phyloP scores from a whole-genome alignment of 495 filamentous ascomycete species.

The Entonaema liquescens region DNA sequence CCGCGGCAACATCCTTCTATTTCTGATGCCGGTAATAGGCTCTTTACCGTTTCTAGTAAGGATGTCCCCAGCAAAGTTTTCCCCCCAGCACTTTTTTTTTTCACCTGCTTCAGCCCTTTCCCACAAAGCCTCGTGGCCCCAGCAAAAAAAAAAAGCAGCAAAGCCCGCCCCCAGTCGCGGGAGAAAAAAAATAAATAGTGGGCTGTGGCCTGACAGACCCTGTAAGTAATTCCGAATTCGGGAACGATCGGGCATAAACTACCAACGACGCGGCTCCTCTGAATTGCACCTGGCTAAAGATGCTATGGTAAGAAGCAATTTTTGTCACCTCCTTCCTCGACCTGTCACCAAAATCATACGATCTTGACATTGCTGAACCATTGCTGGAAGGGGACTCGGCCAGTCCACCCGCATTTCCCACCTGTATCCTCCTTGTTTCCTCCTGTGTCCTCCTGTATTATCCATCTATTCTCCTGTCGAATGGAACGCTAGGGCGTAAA shows the following conservation, averaged over 20 bases:
- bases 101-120: slow-evolving; percentile 27
- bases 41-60: slow-evolving; percentile 16
- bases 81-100: background rate
- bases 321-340: slow-evolving; percentile 20
- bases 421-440: background rate
- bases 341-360: slow-evolving; percentile 39
- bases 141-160: background rate
- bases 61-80: slow-evolving; percentile 7
- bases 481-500: slow-evolving; percentile 29
- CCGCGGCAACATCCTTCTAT: slow-evolving; percentile 8
- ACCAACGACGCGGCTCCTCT: slow-evolving; percentile 32
- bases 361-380: slow-evolving; percentile 31
- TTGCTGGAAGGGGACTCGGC: slow-evolving; percentile 19
- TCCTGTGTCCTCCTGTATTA: too few relatives aligned
- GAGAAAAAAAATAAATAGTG: slow-evolving; percentile 40
- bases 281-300: slow-evolving; percentile 2
- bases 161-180: slow-evolving; percentile 5
- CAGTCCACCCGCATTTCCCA: slow-evolving; percentile 32
- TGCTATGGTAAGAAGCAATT: slow-evolving; percentile 11
- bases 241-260: slow-evolving; percentile 37
- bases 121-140: slow-evolving; percentile 27
- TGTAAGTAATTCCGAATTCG: slow-evolving; percentile 40
- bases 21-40: slow-evolving; percentile 22
- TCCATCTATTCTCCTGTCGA: slow-evolving; percentile 10
- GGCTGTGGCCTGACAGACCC: slow-evolving; percentile 40